Evolutionary conservation across 257 asterid genomes (phyloP).

Genomic region (Nicotiana benthamiana): DNA sequence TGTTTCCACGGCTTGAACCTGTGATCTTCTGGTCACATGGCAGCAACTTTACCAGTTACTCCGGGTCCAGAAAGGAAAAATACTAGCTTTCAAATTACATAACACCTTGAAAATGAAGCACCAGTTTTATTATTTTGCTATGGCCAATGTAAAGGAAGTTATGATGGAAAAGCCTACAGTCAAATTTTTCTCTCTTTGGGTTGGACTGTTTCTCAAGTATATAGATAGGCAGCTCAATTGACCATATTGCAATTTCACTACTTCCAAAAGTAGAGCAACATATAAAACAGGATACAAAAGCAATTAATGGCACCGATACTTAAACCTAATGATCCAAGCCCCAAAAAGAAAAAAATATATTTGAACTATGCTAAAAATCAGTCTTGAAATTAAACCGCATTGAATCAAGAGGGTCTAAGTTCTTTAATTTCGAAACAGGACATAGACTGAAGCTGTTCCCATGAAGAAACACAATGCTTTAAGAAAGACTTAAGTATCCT

Average conservation of each 20-base stretch:
- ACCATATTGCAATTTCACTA: not conserved
- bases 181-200: not conserved
- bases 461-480: not conserved
- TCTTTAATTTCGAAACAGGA: not conserved
- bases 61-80: too few species aligned
- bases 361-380: not conserved
- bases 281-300: not conserved
- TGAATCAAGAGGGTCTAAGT: not conserved
- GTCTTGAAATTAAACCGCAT: not conserved
- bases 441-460: not conserved
- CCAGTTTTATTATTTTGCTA: not conserved
- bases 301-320: not conserved
- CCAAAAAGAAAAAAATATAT: not conserved
- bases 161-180: not conserved
- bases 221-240: not conserved
- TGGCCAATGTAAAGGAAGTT: not conserved
- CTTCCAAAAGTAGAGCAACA: not conserved
- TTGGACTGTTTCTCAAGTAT: not conserved
- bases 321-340: not conserved
- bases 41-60: too few species aligned
- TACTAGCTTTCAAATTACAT: not conserved
- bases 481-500: conserved; percentile 1
- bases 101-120: not conserved
- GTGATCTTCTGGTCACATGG: too few species aligned
- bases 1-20: too few species aligned